Evolutionary conservation across 129 eudicot species (phyloP), one percentile per base, ranked within the genome.

Genomic region (Cynara cardunculus): DNA sequence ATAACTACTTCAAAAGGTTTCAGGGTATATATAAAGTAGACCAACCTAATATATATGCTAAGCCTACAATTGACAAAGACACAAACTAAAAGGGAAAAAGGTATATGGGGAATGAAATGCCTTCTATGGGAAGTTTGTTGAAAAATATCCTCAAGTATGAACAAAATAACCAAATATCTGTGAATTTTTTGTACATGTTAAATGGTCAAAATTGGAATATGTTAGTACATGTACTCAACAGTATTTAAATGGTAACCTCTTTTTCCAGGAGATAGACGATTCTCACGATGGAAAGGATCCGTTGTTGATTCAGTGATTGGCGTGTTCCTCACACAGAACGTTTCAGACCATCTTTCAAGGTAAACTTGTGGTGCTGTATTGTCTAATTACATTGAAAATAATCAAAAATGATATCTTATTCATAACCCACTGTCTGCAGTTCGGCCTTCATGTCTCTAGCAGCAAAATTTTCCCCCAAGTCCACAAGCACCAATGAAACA

Each of bases 251-350:
- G 41, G 28, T 35, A 69, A 21, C 68, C 9, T 28, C 9, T 26
- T 77, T 34, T 31, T 82, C 7, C 87, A 93, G 98, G 98, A 5
- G 94, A 93, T 69, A 88, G 98, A 84, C 88, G 92, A 71, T 93
- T 93, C 86, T 93, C 98, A 19, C 84, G 84, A 72, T 93, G 98
- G 98, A 93, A 93, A 86, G 98, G 98, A 83, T 93, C 98, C 12
- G 98, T 93, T 8, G 98, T 93, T 61, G 98, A 93, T 86, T 93
- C 98, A 0, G 96, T 93, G n/a, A 91, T 93, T 30, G 98, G 98
- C 30, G 98, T 93, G 21, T 93, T 89, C 83, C 92, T 93, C 77
- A 93, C 98, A 18, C 98, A 93, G 76, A 93, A 93, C 37, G 98
- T 93, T 62, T 90, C 98, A 4, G 98, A 93, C 83, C 98, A 93